A percentile compares a stretch with the other conserved stretches of the same genome.
phyloP scores from a whole-genome alignment of 768 basidiomycete species.

The Artomyces pyxidatus region DNA sequence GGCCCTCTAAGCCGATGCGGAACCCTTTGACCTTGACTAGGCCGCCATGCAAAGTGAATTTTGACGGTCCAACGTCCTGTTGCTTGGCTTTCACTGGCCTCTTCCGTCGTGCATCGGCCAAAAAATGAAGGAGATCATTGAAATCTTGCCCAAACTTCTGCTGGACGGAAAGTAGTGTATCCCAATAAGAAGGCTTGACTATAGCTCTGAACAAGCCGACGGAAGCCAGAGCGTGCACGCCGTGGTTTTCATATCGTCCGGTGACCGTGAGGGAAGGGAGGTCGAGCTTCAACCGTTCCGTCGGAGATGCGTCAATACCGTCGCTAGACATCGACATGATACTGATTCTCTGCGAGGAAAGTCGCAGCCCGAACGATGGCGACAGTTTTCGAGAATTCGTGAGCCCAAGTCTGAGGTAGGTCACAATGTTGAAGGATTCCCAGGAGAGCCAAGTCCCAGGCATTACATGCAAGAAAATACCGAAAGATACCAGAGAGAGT shows the following conservation, averaged over 20 bases:
- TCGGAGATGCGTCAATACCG: conserved; percentile 26
- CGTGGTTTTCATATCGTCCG: conserved; percentile 43
- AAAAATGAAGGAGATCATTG: conserved; percentile 63
- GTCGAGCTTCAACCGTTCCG: conserved; percentile 48
- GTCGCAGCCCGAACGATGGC: conserved; percentile 55
- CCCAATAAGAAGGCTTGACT: conserved; percentile 78
- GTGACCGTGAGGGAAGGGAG: conserved; percentile 61
- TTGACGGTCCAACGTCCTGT: conserved; percentile 9
- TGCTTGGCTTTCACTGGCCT: conserved; percentile 6
- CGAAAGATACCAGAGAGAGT: conserved; percentile 39
- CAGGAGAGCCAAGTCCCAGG: conserved; percentile 83
- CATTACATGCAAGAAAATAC: conserved; percentile 73
- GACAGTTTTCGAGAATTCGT: conserved; percentile 24
- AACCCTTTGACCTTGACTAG: conserved; percentile 72
- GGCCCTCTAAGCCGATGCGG: conserved; percentile 68
- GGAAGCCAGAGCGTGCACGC: conserved; percentile 46
- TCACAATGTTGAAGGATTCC: conserved; percentile 46
- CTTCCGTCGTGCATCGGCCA: conserved; percentile 49
- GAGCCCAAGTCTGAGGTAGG: conserved; percentile 33
- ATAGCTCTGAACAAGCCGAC: conserved; percentile 65
- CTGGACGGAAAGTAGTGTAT: conserved; percentile 74
- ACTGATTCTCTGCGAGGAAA: conserved; percentile 51
- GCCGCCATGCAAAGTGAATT: conserved; percentile 27
- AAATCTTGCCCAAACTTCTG: conserved; percentile 89
- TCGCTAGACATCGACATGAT: conserved; percentile 42